phyloP scores from a whole-genome alignment of 768 basidiomycete genomes.

The Serendipita sp. region DNA sequence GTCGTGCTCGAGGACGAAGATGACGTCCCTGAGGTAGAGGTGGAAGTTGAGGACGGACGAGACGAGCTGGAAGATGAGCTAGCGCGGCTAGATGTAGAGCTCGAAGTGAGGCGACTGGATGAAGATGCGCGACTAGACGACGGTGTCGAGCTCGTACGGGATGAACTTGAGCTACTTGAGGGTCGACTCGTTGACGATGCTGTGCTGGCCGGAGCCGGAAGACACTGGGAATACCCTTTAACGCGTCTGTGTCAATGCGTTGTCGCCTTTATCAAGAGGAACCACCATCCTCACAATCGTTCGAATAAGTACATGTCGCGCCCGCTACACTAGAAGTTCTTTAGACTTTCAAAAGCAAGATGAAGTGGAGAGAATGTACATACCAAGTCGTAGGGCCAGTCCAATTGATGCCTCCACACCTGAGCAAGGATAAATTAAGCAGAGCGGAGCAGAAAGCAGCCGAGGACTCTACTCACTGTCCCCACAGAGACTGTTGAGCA shows the following conservation, averaged over 20 bases:
- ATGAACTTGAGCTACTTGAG: slow-evolving; percentile 8
- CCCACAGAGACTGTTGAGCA: neutral
- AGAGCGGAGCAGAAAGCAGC: neutral
- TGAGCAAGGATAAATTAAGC: neutral
- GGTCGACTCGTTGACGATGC: slow-evolving; percentile 7
- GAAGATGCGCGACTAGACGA: slow-evolving; percentile 12
- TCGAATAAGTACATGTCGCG: neutral
- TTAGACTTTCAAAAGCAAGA: too few relatives aligned
- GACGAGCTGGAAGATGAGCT: too few relatives aligned
- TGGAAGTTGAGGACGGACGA: slow-evolving; percentile 15
- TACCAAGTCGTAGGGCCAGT: slow-evolving; percentile 22
- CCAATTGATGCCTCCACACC: slow-evolving; percentile 24
- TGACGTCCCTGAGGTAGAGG: slow-evolving; percentile 14
- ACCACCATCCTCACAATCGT: neutral
- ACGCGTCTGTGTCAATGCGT: neutral
- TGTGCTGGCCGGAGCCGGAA: neutral
- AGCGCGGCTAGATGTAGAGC: too few relatives aligned
- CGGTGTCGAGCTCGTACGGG: neutral
- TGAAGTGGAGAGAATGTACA: neutral
- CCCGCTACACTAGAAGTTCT: neutral
- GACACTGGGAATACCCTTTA: neutral
- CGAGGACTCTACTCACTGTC: neutral
- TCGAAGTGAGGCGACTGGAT: slow-evolving; percentile 12
- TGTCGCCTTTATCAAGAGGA: slow-evolving; percentile 15
- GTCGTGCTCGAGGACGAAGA: slow-evolving; percentile 23